A percentile compares a stretch with the other conserved stretches of the same genome.
Conservation (phyloP, 208 protist genomes). For the Leishmania mexicana region DNA sequence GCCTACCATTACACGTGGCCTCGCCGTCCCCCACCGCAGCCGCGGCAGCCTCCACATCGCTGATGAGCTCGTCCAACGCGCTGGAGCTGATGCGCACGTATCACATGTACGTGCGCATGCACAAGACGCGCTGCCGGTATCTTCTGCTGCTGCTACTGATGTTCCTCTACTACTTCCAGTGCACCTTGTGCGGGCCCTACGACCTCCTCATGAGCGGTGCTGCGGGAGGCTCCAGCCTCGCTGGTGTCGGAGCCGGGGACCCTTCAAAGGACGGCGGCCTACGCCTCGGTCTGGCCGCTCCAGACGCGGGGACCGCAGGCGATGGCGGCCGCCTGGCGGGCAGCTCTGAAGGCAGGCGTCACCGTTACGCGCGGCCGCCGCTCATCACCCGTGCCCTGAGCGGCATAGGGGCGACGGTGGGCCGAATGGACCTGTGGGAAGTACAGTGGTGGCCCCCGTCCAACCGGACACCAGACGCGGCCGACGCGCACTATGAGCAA, state of each 20-base stretch:
- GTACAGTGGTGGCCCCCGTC: slow-evolving; percentile 25
- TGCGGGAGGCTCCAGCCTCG: background rate
- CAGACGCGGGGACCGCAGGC: background rate
- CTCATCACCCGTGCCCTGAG: slow-evolving; percentile 1
- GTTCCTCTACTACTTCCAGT: slow-evolving; percentile 23
- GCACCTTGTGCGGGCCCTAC: slow-evolving; percentile 12
- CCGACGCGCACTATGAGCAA: slow-evolving; percentile 8
- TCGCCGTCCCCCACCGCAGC: background rate
- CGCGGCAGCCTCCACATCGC: background rate
- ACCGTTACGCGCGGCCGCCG: slow-evolving; percentile 2
- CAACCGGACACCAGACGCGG: slow-evolving; percentile 12
- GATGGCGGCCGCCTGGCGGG: background rate
- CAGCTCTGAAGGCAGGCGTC: background rate
- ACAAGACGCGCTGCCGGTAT: slow-evolving; percentile 18
- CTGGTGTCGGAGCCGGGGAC: background rate
- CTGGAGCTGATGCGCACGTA: slow-evolving; percentile 29
- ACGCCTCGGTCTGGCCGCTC: background rate
- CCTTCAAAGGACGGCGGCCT: background rate
- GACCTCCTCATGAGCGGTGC: background rate
- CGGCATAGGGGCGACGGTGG: background rate
- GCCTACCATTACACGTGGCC: background rate
- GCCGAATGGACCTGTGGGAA: slow-evolving; percentile 9
- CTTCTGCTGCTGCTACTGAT: slow-evolving; percentile 12
- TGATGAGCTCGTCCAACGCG: slow-evolving; percentile 8
- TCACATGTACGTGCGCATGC: slow-evolving; percentile 19